Evolutionary conservation across 2,329 filamentous ascomycete genomes (phyloP).

Genomic region (Colletotrichum siamense): DNA sequence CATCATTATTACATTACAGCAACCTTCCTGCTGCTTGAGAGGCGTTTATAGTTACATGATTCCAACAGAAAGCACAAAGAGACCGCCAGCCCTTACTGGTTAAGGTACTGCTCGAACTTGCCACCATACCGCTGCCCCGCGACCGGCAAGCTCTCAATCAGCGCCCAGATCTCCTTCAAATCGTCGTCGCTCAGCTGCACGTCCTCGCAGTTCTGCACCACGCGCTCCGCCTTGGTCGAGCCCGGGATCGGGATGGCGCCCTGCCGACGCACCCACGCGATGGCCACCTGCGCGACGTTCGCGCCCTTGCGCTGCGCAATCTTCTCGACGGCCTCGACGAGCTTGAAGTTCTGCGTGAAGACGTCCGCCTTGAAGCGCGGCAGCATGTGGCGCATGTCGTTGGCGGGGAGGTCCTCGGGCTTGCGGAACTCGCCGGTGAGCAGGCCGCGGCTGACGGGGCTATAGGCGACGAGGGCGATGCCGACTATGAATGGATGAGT

Average conservation of each 20-base stretch:
- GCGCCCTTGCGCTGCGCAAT: constrained; percentile 53
- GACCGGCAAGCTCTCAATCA: constrained; percentile 51
- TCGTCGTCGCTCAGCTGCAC: constrained; percentile 56
- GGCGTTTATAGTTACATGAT: not conserved
- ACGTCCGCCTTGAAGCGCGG: constrained; percentile 58
- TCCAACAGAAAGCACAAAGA: not conserved
- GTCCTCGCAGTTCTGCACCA: constrained; percentile 62
- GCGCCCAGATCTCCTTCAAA: constrained; percentile 52
- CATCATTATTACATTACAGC: not conserved
- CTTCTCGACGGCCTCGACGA: constrained; percentile 50
- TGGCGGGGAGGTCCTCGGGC: constrained; percentile 45
- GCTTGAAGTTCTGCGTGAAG: constrained; percentile 53
- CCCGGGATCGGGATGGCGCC: constrained; percentile 69
- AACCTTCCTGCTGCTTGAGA: not conserved
- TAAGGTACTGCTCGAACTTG: not conserved
- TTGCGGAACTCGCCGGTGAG: constrained; percentile 48
- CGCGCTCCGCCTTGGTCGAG: constrained; percentile 59
- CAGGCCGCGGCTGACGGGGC: constrained; percentile 57
- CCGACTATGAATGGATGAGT: constrained; percentile 28
- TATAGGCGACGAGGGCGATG: constrained; percentile 53
- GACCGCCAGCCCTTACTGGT: not conserved
- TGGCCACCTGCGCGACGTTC: constrained; percentile 57
- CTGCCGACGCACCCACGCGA: constrained; percentile 62
- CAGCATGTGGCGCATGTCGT: constrained; percentile 47
- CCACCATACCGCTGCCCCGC: constrained; percentile 51